Evolutionary conservation across 163 green algal species (phyloP), one percentile per base, ranked within the genome.

Genomic region (Volvox carteri): DNA sequence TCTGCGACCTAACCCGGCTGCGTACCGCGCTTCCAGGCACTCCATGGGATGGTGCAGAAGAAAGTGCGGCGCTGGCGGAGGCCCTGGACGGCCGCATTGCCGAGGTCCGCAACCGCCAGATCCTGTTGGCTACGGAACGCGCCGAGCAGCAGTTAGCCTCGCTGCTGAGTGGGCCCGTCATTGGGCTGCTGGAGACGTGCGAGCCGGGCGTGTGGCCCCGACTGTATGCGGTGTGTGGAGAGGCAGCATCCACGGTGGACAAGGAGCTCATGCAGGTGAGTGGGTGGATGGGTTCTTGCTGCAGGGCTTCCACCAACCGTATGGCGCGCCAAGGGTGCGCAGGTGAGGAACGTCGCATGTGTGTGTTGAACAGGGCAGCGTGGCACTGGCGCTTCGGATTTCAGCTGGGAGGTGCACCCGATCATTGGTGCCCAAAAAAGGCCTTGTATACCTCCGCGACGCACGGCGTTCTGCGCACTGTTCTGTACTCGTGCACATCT

Each of bases 161-260:
- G 30, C 62, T 78, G 1, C 1, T 97, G 0, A 90, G 84, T 18
- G 90, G 85, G 8, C 92, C 92, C 3, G 89, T 92, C 9, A 91
- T 96, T 12, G 86, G 93, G 52, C 91, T 98, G 56, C 92, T 99
- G 60, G 94, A 98, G 67, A 79, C 73, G 44, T 94, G 90, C 58
- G 92, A 94, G 8, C 33, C 78, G 19, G 93, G 97, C 72, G 83
- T 98, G 58, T 99, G 97, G 97, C 86, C 89, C 12, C 91, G 93
- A 54, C 92, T 98, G 78, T 91, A 94, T 77, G 90, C 74, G 39
- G 92, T 96, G 72, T 88, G 83, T 62, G 46, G 52, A 12, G 87
- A 92, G 1, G 79, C 84, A 1, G 41, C 90, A 25, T 75, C 84
- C 11, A 70, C 50, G 9, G 62, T 79, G 11, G 86, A 65, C 30